Evolutionary conservation across 805 yeast species (phyloP).

Genomic region (Nakazawaea molendinolei): DNA sequence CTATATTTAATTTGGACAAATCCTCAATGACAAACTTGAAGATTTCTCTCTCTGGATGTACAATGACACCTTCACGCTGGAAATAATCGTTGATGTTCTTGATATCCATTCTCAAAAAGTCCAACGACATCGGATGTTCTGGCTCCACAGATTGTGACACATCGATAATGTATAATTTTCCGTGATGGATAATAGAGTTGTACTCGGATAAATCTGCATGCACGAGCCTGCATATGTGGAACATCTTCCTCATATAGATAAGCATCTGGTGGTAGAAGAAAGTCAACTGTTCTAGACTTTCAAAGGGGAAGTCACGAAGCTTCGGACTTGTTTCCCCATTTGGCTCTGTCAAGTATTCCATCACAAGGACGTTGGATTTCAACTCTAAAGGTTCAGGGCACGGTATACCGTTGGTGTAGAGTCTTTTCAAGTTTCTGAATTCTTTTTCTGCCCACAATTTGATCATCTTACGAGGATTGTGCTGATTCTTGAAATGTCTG

Average conservation of each 20-base stretch:
- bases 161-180: constrained; percentile 79
- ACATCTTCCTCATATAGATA: constrained; percentile 79
- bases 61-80: constrained; percentile 60
- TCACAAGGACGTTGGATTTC: constrained; percentile 83
- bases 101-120: constrained; percentile 94
- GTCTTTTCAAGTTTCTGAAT: constrained; percentile 83
- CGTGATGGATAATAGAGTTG: constrained; percentile 80
- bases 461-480: constrained; percentile 96
- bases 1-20: constrained; percentile 28
- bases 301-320: constrained; percentile 74
- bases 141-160: constrained; percentile 98
- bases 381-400: constrained; percentile 89
- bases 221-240: constrained; percentile 80
- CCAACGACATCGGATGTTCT: constrained; percentile 94
- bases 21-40: constrained; percentile 69
- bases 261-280: constrained; percentile 72
- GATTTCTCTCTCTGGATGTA: constrained; percentile 74
- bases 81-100: constrained; percentile 92
- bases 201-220: constrained; percentile 98
- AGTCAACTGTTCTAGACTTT: constrained; percentile 56
- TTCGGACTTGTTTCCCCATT: constrained; percentile 89
- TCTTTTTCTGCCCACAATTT: constrained; percentile 99
- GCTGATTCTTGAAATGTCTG: constrained; percentile 74
- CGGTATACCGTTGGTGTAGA: constrained; percentile 75
- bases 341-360: constrained; percentile 82